Evolutionary conservation across 2,329 filamentous ascomycete species (phyloP), one percentile per base, ranked within the genome.

Genomic region (Monilinia fructicola): DNA sequence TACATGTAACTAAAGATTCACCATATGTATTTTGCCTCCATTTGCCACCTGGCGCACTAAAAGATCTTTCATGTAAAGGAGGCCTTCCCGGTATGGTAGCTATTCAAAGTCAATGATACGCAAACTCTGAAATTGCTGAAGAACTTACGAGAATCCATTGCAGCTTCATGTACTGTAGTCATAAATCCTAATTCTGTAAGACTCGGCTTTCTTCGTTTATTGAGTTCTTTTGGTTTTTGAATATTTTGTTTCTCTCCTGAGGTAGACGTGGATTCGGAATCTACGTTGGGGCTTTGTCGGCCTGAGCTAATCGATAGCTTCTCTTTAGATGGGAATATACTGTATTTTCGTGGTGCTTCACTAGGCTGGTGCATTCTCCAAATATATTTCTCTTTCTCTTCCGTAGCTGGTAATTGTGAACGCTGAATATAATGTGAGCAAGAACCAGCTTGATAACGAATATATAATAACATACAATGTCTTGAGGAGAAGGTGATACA

Each of bases 81-180:
- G 86, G 87, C 9, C 86, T 83, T 52, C 87, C 87, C 44, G 88
- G 88, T 71, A 90, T 88, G 38, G 88, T 90, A 69, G 88, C 87
- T 89, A 70, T 18, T 28, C 42, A 53, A 53, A 11, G 60, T 67
- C 38, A 67, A 64, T 67, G 62, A 65, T 67, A 66, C 59, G 38
- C 46, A 40, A 54, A 42, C 54, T 56, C 48, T 11, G 31, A 59
- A 56, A 10, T 59, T 26, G 35, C 48, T 11, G n/a, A 23, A 54
- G 28, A 10, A 75, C 87, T 79, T 80, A 90, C 88, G 88, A 73
- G 88, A 90, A 77, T 90, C 88, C 86, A 90, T 89, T 62, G 85
- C 77, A 59, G 83, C 78, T 74, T 90, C 87, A 70, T 89, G 86
- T 18, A 90, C 87, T 1, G 87, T 89, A 6, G 87, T 88, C 87